Base-by-base conservation (phyloP, 805 yeast genomes). In the Candida xiaguanensis region DNA sequence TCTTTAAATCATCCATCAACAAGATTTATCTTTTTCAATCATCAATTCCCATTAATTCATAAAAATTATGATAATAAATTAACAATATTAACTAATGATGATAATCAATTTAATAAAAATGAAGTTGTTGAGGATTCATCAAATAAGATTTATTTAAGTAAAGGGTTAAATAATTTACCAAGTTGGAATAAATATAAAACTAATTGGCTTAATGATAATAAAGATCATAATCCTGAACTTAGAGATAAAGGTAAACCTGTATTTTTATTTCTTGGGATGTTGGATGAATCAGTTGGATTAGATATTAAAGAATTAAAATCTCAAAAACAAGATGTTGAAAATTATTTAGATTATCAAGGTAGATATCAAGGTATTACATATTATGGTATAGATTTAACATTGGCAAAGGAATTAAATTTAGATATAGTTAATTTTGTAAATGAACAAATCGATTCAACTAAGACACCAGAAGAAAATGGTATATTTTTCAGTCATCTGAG, bases 321-420 rank as follows among this genome's bases (percentile, higher is more conserved):
- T 23, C 25, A 32, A 7, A 63, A 55, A 22, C 35, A 46, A 13
- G 46, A 50, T 6, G 53, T 45, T 16, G 66, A 61, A 35, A 56
- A 59, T 15, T 65, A 63, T 30, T 63, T 74, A 46, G 67, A 61
- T 40, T 66, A 69, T 50, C 70, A 70, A 35, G 70, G 72, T 16
- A 49, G 70, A 44, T 77, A 79, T 53, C 63, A 66, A 24, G 90
- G 90, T 3, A 65, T 72, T 4, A 88, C 91, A 3, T 73, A 71
- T 49, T 82, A 69, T 58, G 86, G 82, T 0, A 70, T 84, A 23
- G 87, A 82, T 48, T 60, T 80, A 20, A 59, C 77, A 41, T 43
- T 61, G 52, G 48, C 78, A 54, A 46, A 79, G 53, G 28, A 61
- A 50, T 53, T 77, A 55, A 51, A 61, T 43, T 40, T 54, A 36